Base-by-base conservation (phyloP, 179 eudicot species). In the Dionaea muscipula region DNA sequence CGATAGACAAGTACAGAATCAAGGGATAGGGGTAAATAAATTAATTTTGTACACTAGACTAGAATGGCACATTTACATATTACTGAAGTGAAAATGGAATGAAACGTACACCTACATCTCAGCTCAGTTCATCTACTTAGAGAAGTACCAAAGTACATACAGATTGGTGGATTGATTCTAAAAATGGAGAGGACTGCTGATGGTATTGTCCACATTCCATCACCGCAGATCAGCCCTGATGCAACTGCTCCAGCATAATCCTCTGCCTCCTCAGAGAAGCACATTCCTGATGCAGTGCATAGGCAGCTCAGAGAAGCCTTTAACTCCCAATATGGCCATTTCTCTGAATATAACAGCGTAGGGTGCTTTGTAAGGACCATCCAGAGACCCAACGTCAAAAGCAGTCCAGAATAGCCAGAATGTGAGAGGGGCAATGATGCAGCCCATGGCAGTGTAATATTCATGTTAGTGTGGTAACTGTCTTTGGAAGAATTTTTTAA, bases 391-490 rank as follows among this genome's bases (percentile, higher is more conserved):
- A 16, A 90, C 71, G 26, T 87, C 95, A 25, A 86, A 90, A 16
- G 95, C 97, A 8, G 76, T 76, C 95, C 94, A 90, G 57, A 69
- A 90, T 36, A 90, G 35, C 95, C 95, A 90, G 59, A 86, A 90
- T 18, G 95, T 87, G 37, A 86, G 85, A 5, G 97, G 97, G 49
- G 95, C 94, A n/a, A 90, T 69, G 14, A 84, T 51, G 56, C 97
- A 90, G 33, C 97, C 97, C 97, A 90, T 84, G 40, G 78, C 94
- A 5, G 97, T 90, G n/a, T n/a, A n/a, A n/a, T n/a, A n/a, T n/a
- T n/a, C n/a, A n/a, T n/a, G n/a, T n/a, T n/a, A n/a, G n/a, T n/a
- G n/a, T n/a, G n/a, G n/a, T n/a, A n/a, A n/a, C n/a, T n/a, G n/a
- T n/a, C n/a, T n/a, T n/a, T n/a, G n/a, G n/a, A n/a, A n/a, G n/a